These are phyloP conservation scores for Erysimum cheiranthoides DNA, from an alignment of 345 rosid species.

Conservation along the genomic window DNA sequence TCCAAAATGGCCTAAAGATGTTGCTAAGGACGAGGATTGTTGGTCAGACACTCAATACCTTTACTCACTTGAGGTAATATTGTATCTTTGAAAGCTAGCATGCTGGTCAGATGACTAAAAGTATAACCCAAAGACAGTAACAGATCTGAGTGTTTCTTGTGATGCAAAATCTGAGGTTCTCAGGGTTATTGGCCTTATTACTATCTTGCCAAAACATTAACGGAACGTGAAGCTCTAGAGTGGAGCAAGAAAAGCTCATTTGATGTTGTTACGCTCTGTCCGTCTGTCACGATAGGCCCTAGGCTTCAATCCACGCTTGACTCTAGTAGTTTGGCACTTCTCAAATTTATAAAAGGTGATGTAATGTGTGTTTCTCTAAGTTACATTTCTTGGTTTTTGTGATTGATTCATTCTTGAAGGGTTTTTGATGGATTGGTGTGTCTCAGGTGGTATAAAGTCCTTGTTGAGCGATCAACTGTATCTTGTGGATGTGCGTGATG, in stretches of 20 bases:
- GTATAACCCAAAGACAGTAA: neutral
- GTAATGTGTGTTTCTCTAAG: slow-evolving; percentile 4
- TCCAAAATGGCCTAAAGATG: slow-evolving; percentile 52
- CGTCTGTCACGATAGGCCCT: slow-evolving; percentile 61
- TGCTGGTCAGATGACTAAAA: neutral
- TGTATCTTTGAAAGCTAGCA: neutral
- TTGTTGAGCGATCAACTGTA: slow-evolving; percentile 41
- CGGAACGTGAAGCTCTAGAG: slow-evolving; percentile 57
- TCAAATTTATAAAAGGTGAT: slow-evolving; percentile 53
- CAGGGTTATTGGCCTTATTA: slow-evolving; percentile 43
- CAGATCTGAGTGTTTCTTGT: neutral
- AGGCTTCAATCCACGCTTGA: slow-evolving; percentile 59
- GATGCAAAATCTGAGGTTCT: slow-evolving; percentile 17
- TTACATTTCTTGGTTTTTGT: neutral
- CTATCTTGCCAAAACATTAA: slow-evolving; percentile 54
- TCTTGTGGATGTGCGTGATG: slow-evolving; percentile 61
- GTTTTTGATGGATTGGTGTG: slow-evolving; percentile 16
- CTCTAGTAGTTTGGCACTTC: slow-evolving; percentile 52
- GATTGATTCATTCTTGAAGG: slow-evolving; percentile 4
- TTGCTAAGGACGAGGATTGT: slow-evolving; percentile 48
- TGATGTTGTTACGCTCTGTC: slow-evolving; percentile 58
- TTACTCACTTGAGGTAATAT: slow-evolving; percentile 47
- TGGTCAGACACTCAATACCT: slow-evolving; percentile 53
- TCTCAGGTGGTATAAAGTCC: slow-evolving; percentile 49
- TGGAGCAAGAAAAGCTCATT: slow-evolving; percentile 47